These are phyloP conservation scores for Aspergillus candidus DNA, from an alignment of 2,329 filamentous ascomycete genomes.

Conservation along the genomic window DNA sequence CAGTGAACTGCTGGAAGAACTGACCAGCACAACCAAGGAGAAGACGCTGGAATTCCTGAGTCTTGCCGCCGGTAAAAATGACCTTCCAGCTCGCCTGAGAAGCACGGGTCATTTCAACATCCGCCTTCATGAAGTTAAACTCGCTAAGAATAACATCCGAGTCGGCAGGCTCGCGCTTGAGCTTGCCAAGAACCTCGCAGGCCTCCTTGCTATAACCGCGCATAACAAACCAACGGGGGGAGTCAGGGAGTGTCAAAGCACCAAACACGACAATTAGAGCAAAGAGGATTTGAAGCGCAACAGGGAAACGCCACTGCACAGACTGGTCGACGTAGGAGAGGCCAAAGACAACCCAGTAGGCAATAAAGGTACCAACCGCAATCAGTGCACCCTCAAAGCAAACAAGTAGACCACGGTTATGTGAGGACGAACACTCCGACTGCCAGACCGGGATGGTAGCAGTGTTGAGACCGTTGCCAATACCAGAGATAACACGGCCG, in stretches of 20 bases:
- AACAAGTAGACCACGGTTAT: slow-evolving; percentile 31
- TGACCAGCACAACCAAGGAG: slow-evolving; percentile 26
- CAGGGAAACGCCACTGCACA: slow-evolving; percentile 40
- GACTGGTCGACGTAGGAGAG: slow-evolving; percentile 26
- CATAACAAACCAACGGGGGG: slow-evolving; percentile 49
- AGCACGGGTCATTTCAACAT: slow-evolving; percentile 34
- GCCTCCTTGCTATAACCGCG: slow-evolving; percentile 45
- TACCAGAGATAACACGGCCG: slow-evolving; percentile 33
- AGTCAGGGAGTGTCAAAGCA: slow-evolving; percentile 42
- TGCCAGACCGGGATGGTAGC: slow-evolving; percentile 38
- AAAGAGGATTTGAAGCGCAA: slow-evolving; percentile 45
- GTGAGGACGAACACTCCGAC: slow-evolving; percentile 30
- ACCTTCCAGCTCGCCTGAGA: slow-evolving; percentile 18
- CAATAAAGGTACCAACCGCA: slow-evolving; percentile 27
- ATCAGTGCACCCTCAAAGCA: slow-evolving; percentile 31
- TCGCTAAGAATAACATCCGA: slow-evolving; percentile 22
- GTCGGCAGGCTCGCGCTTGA: slow-evolving; percentile 38
- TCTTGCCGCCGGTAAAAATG: slow-evolving; percentile 25
- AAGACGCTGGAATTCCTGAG: slow-evolving; percentile 27
- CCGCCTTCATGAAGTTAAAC: slow-evolving; percentile 41
- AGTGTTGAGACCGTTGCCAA: slow-evolving; percentile 33
- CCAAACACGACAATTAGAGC: slow-evolving; percentile 21
- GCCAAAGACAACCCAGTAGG: slow-evolving; percentile 34
- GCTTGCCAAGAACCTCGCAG: slow-evolving; percentile 43
- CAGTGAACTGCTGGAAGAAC: slow-evolving; percentile 41